Base-by-base conservation (phyloP, 2,329 filamentous ascomycete genomes). In the Fragosphaeria purpurea region DNA sequence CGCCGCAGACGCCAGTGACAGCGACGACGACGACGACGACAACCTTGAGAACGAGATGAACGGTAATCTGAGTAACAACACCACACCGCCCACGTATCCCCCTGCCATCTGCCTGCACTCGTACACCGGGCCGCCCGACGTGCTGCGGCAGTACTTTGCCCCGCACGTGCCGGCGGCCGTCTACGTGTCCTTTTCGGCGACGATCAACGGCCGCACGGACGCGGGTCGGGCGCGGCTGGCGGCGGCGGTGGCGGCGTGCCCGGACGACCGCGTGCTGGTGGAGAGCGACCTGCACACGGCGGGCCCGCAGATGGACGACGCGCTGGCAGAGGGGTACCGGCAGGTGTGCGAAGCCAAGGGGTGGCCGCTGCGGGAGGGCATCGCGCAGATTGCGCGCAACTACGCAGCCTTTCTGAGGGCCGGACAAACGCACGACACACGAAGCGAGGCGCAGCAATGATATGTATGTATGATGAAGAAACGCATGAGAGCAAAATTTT, bases 41-140 rank as follows among this genome's bases (percentile, higher is more conserved):
- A 52, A 59, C 35, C 44, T 53, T 7, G 48, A 60, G 11, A 54
- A 56, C 40, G 44, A 47, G 50, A 30, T 22, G 31, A 8, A 32
- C 6, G 22, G 22, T 22, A 22, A 22, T 22, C 22, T 22, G 22
- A 22, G 22, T 22, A 22, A 22, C 22, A 22, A 22, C 22, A 22
- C 22, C 22, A 22, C 22, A 22, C 9, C 76, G 53, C 83, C 86
- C 0, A 37, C 7, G 10, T 97, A 85, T 58, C 90, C 93, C 4
- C 89, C 90, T 1, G 74, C 90, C 7, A 84, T 97, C 62, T 98
- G 93, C 62, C 79, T 98, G 53, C 93, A 98, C 66, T 96, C 90
- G 0, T 98, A 89, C 66, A 94, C 86, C 45, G 91, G 88, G 0
- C 77, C 84, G 6, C 73, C 80, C 9, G 83, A 93, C 51, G 76